Base-by-base conservation (phyloP, 176 grass and related monocot species). In the Metroxylon sagu region DNA sequence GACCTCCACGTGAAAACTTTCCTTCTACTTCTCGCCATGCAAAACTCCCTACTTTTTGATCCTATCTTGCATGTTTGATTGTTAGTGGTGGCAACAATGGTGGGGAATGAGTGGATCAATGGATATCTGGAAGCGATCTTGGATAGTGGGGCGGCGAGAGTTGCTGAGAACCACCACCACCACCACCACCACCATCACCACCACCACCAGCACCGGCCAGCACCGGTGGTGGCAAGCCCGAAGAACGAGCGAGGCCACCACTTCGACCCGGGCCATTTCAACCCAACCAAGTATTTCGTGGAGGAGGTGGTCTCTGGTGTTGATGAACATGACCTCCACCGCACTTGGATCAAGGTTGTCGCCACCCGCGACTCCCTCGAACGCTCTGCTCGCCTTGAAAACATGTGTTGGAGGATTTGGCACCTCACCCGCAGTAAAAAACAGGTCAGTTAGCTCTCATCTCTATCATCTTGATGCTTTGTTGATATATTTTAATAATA, bases 391-490 rank as follows among this genome's bases (percentile, higher is more conserved):
- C 57, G 88, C 53, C 74, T 93, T 62, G 88, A 93, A 80, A 93
- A 93, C 74, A 87, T 87, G 83, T 93, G 83, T 49, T 93, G 83
- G 83, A 65, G 88, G 76, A 87, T 93, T 57, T 93, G 88, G 88
- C 85, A 93, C 71, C 88, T 93, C 30, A 73, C 83, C 55, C 81
- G 88, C 58, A 93, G 84, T 80, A 87, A 93, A 80, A 93, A 87
- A 61, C 80, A 87, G 88, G 88, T 93, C 60, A 2, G 14, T 14
- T 25, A 23, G 16, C 10, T 15, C 1, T 5, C 39, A 1, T 16
- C 61, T 18, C 4, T 25, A 19, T 8, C 43, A 43, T 49, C n/a
- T 49, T 6, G 14, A 8, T 7, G 12, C n/a, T 18, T 49, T 14
- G 3, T 43, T 43, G 8, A 43, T 43, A 14, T 43, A 10, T 43